Evolutionary conservation across 2,329 filamentous ascomycete genomes (phyloP).

Genomic region (Hypocrella siamensis): DNA sequence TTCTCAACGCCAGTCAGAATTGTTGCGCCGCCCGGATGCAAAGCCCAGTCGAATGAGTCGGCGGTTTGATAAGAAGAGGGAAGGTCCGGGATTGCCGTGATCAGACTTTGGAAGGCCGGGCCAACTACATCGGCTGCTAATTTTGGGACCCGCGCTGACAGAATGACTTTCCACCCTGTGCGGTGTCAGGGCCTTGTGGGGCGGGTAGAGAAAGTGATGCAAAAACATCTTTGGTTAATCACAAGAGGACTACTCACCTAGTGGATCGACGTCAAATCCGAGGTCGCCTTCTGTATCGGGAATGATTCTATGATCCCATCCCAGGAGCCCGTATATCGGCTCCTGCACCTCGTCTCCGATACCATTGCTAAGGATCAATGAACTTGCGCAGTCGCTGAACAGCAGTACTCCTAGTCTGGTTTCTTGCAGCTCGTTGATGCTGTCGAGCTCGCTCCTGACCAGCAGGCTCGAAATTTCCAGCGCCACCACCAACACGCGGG

Average conservation of each 20-base stretch:
- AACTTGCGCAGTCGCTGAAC: conserved; percentile 58
- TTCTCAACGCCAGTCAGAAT: conserved; percentile 49
- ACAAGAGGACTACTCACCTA: conserved; percentile 29
- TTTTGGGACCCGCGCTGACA: conserved; percentile 44
- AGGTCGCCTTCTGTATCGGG: conserved; percentile 46
- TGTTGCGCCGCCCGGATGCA: conserved; percentile 54
- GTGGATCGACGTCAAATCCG: conserved; percentile 48
- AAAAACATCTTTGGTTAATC: too few species aligned
- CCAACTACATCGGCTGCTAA: conserved; percentile 34
- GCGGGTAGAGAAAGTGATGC: too few species aligned
- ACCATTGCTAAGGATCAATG: conserved; percentile 47
- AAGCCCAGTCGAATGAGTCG: conserved; percentile 54
- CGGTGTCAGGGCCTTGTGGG: conserved; percentile 6
- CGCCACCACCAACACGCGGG: conserved; percentile 42
- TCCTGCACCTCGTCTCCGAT: conserved; percentile 27
- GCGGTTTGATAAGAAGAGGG: conserved; percentile 28
- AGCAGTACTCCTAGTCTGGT: conserved; percentile 49
- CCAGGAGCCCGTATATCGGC: conserved; percentile 43
- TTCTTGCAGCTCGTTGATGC: conserved; percentile 40
- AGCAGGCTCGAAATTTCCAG: conserved; percentile 47
- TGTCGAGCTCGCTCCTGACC: conserved; percentile 49
- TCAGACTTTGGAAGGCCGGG: conserved; percentile 37
- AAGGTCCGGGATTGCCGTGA: conserved; percentile 29
- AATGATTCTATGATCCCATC: conserved; percentile 48
- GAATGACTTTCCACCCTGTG: conserved; percentile 48